These are phyloP conservation scores for Ophiocordyceps unilateralis DNA, from an alignment of 2,329 filamentous ascomycete genomes.

Conservation along the genomic window DNA sequence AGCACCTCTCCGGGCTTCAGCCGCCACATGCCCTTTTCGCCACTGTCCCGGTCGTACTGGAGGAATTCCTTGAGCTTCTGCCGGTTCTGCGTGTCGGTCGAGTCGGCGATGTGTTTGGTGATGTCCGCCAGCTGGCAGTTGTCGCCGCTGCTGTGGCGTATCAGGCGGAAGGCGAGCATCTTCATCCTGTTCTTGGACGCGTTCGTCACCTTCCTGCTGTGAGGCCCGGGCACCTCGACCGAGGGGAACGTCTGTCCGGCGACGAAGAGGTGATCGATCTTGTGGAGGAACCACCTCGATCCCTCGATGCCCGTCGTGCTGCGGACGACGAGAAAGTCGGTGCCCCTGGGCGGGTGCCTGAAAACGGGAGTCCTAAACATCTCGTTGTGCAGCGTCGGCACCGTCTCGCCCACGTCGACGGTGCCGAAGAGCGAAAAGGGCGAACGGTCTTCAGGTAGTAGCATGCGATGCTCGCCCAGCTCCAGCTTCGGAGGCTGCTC, in stretches of 20 bases:
- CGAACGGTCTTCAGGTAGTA: constrained; percentile 86
- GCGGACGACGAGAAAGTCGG: constrained; percentile 76
- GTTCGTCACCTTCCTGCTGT: constrained; percentile 88
- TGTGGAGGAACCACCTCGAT: constrained; percentile 66
- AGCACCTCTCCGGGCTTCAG: constrained; percentile 55
- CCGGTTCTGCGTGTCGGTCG: constrained; percentile 85
- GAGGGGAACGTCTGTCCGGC: constrained; percentile 90
- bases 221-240: constrained; percentile 80
- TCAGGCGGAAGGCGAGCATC: constrained; percentile 85
- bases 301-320: constrained; percentile 67
- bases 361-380: constrained; percentile 95
- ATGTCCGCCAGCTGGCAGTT: constrained; percentile 66
- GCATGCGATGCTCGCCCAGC: constrained; percentile 72
- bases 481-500: constrained; percentile 61
- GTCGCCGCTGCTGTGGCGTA: constrained; percentile 54
- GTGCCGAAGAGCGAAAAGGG: constrained; percentile 92
- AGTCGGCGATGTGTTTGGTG: constrained; percentile 81
- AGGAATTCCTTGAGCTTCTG: constrained; percentile 97
- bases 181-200: constrained; percentile 94
- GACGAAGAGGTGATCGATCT: constrained; percentile 77
- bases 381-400: constrained; percentile 80
- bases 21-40: constrained; percentile 63
- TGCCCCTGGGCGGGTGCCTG: constrained; percentile 58
- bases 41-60: constrained; percentile 61
- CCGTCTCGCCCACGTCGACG: constrained; percentile 77